phyloP scores from a whole-genome alignment of 1,284 basidiomycete species.

The Irpex sp. region DNA sequence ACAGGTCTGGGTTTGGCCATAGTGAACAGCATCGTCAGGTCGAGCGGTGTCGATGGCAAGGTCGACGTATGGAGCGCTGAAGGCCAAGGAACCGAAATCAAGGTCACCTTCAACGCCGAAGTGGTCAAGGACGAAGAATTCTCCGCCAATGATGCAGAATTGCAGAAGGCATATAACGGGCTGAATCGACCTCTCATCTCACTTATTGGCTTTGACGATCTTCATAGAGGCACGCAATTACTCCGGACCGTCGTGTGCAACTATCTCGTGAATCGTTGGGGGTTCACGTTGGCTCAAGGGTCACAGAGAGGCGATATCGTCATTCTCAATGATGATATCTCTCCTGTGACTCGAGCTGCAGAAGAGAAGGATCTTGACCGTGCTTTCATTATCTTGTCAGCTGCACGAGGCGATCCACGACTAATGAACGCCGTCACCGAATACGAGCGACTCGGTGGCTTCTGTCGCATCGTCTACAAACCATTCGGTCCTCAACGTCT shows the following conservation, averaged over 20 bases:
- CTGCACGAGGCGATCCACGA: constrained; percentile 62
- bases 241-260: constrained; percentile 59
- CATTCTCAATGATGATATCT: constrained; percentile 80
- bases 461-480: constrained; percentile 85
- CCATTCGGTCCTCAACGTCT: constrained; percentile 84
- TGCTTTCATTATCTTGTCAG: constrained; percentile 75
- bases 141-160: constrained; percentile 35
- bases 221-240: constrained; percentile 68
- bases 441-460: constrained; percentile 81
- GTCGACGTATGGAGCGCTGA: constrained; percentile 88
- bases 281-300: constrained; percentile 53
- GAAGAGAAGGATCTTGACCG: constrained; percentile 52
- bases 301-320: constrained; percentile 68
- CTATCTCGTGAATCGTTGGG: constrained; percentile 79
- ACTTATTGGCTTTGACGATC: constrained; percentile 70
- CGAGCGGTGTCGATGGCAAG: constrained; percentile 84
- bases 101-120: constrained; percentile 82
- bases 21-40: constrained; percentile 89
- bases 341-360: constrained; percentile 55
- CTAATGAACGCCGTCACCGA: constrained; percentile 62
- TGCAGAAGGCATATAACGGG: constrained; percentile 45
- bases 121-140: constrained; percentile 42
- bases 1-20: constrained; percentile 97
- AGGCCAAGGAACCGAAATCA: constrained; percentile 91
- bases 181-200: constrained; percentile 54